phyloP scores from a whole-genome alignment of 2,329 filamentous ascomycete genomes.

The Colletotrichum spaethianum region DNA sequence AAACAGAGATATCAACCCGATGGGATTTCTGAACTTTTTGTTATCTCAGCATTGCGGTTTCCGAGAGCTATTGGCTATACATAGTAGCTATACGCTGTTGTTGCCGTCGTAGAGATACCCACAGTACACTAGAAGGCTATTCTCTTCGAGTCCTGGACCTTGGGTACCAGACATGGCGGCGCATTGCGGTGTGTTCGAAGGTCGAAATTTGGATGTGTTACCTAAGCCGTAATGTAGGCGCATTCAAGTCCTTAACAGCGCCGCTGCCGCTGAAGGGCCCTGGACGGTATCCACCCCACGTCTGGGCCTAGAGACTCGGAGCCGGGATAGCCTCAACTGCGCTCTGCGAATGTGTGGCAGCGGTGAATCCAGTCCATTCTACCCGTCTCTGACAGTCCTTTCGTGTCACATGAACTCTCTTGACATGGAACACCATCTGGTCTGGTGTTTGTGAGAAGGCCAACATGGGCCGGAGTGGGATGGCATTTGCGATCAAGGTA shows the following conservation, averaged over 20 bases:
- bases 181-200: conserved; percentile 5
- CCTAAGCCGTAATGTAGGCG: conserved; percentile 13
- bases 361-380: conserved; percentile 15
- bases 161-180: neutral
- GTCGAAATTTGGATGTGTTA: conserved; percentile 7
- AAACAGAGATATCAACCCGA: conserved; percentile 4
- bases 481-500: conserved; percentile 16
- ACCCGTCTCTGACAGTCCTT: conserved; percentile 5
- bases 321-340: conserved; percentile 36
- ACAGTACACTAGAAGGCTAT: neutral
- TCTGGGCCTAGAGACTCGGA: neutral
- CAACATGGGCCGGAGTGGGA: conserved; percentile 11
- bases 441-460: conserved; percentile 25
- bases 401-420: conserved; percentile 30
- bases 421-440: conserved; percentile 25
- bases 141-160: neutral
- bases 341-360: conserved; percentile 10
- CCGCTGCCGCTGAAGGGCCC: conserved; percentile 32
- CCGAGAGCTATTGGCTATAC: neutral
- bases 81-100: neutral
- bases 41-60: neutral
- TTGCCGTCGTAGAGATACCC: neutral
- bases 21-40: neutral
- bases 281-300: conserved; percentile 21
- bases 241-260: conserved; percentile 10